These are phyloP conservation scores for Populus ilicifolia DNA, from an alignment of 345 rosid genomes.

Conservation along the genomic window DNA sequence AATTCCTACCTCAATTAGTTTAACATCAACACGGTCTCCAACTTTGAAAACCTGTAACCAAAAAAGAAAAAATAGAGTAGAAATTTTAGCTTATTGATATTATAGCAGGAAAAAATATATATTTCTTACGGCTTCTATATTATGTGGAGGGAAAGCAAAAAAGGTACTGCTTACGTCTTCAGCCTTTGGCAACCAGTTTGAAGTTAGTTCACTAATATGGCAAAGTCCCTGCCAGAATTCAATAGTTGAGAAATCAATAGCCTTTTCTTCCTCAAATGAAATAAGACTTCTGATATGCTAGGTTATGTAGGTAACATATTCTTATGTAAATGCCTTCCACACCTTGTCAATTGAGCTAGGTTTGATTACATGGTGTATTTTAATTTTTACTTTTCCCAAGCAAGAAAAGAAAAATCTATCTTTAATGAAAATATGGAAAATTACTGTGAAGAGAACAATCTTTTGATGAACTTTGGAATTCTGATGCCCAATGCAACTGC, in stretches of 20 bases:
- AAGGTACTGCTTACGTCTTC: conserved; percentile 67
- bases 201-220: conserved; percentile 90
- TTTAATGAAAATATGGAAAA: background rate
- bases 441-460: background rate
- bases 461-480: background rate
- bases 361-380: background rate
- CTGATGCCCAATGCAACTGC: background rate
- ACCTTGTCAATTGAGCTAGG: background rate
- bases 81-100: background rate
- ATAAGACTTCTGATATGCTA: background rate
- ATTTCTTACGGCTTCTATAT: background rate
- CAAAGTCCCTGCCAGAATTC: conserved; percentile 72
- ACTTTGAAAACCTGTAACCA: conserved; percentile 65
- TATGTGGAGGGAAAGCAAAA: background rate
- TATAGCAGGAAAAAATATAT: background rate
- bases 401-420: background rate
- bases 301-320: background rate
- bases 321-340: background rate
- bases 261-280: background rate
- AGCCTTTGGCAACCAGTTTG: conserved; percentile 85
- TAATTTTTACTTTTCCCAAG: background rate
- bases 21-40: conserved; percentile 90
- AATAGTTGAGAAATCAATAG: conserved; percentile 2
- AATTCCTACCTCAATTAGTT: conserved; percentile 75
- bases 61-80: background rate